A percentile compares a stretch with the other conserved stretches of the same genome.
Evolutionary conservation across 2,329 filamentous ascomycete genomes (phyloP).

Genomic region (Knufia fluminis): DNA sequence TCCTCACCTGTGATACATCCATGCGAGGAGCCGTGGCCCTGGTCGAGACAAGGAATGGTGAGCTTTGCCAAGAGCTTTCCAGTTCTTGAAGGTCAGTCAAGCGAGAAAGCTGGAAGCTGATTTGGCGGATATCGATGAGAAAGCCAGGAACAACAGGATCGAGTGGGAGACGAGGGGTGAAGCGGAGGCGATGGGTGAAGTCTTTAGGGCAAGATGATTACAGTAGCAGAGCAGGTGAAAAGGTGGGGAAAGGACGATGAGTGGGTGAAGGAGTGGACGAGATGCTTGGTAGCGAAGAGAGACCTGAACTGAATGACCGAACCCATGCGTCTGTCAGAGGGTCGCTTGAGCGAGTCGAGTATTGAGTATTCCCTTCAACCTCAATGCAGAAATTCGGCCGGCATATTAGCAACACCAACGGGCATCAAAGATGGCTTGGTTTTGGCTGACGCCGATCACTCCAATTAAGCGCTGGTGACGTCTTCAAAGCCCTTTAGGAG

Average conservation of each 20-base stretch:
- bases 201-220: conserved; percentile 4
- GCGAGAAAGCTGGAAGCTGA: conserved; percentile 20
- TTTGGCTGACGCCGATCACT: background rate
- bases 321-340: conserved; percentile 1
- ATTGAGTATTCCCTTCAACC: conserved; percentile 1
- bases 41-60: conserved; percentile 1
- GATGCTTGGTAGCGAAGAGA: conserved; percentile 5
- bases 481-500: background rate
- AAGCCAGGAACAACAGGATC: conserved; percentile 26
- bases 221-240: conserved; percentile 4
- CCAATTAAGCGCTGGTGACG: background rate
- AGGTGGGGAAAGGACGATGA: conserved; percentile 1
- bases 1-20: conserved; percentile 3
- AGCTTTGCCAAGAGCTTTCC: conserved; percentile 1
- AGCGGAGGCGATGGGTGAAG: conserved; percentile 2
- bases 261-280: conserved; percentile 6
- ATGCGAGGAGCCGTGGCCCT: background rate
- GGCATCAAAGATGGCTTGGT: background rate
- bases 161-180: conserved; percentile 25
- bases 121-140: conserved; percentile 18
- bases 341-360: conserved; percentile 1
- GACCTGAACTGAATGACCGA: conserved; percentile 6
- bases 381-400: too few relatives aligned
- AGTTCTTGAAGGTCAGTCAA: background rate
- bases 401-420: too few relatives aligned